phyloP scores from a whole-genome alignment of 2,329 filamentous ascomycete genomes.

The Sclerotinia sclerotiorum region DNA sequence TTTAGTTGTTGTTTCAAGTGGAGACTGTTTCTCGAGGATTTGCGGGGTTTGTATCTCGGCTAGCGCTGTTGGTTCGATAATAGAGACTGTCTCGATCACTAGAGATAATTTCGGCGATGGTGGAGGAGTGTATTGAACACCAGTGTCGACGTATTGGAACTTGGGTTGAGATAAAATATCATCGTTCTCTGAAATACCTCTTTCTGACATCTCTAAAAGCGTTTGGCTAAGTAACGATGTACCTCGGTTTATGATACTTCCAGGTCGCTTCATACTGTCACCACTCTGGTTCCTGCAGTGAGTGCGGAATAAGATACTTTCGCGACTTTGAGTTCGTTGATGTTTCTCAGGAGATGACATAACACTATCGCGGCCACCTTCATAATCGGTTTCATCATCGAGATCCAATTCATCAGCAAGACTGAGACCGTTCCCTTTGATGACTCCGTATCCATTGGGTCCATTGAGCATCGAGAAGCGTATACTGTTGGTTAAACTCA shows the following conservation, averaged over 20 bases:
- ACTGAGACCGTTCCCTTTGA: slow-evolving; percentile 66
- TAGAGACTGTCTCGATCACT: slow-evolving; percentile 44
- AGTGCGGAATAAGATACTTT: slow-evolving; percentile 51
- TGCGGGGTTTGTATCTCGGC: not conserved
- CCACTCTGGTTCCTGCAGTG: slow-evolving; percentile 59
- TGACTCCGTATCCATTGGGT: slow-evolving; percentile 50
- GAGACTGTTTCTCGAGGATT: slow-evolving; percentile 39
- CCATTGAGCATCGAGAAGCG: slow-evolving; percentile 70
- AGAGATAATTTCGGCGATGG: slow-evolving; percentile 60
- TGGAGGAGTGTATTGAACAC: slow-evolving; percentile 80
- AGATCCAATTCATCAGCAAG: slow-evolving; percentile 90
- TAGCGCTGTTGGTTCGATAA: slow-evolving; percentile 45
- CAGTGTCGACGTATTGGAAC: slow-evolving; percentile 68
- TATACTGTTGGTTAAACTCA: slow-evolving; percentile 70
- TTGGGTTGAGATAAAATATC: slow-evolving; percentile 45
- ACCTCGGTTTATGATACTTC: slow-evolving; percentile 53
- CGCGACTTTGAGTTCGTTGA: slow-evolving; percentile 56
- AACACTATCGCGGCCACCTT: slow-evolving; percentile 65
- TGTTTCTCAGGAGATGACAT: slow-evolving; percentile 51
- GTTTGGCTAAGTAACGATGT: slow-evolving; percentile 54
- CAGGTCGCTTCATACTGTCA: slow-evolving; percentile 57
- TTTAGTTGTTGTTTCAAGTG: slow-evolving; percentile 41
- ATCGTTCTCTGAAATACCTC: slow-evolving; percentile 52
- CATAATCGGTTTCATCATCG: slow-evolving; percentile 68
- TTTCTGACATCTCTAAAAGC: slow-evolving; percentile 57